Evolutionary conservation across 495 filamentous ascomycete genomes (phyloP).

Genomic region (Copromyces sp.): DNA sequence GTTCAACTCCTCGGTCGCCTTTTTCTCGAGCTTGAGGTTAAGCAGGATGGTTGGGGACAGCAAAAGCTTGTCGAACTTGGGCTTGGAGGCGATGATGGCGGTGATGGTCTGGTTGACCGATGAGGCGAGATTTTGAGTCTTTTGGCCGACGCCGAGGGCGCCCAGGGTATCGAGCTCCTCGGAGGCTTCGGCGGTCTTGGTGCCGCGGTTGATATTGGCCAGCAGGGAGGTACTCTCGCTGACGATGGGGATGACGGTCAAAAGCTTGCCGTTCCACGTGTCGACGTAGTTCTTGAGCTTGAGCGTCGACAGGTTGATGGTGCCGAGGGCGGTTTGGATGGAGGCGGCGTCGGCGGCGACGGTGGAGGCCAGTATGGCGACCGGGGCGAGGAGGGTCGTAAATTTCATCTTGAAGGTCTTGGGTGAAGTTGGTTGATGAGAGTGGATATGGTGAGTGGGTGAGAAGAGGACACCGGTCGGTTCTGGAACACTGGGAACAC

Average conservation of each 20-base stretch:
- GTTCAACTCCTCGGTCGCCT: constrained; percentile 21
- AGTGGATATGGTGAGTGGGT: background rate
- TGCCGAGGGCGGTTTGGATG: constrained; percentile 20
- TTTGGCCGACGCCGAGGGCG: constrained; percentile 18
- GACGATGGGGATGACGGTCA: constrained; percentile 20
- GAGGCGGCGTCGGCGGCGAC: constrained; percentile 15
- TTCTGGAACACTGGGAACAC: background rate
- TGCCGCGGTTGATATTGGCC: constrained; percentile 20
- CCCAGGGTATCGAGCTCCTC: constrained; percentile 8
- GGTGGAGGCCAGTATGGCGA: constrained; percentile 11
- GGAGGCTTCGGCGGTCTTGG: constrained; percentile 14
- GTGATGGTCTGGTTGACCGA: constrained; percentile 19
- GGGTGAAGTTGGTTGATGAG: background rate
- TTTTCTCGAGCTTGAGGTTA: constrained; percentile 24
- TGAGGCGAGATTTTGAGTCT: constrained; percentile 13
- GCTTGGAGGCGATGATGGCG: constrained; percentile 19
- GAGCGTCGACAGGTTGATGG: constrained; percentile 17
- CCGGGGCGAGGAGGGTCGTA: constrained; percentile 12
- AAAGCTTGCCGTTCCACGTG: constrained; percentile 16
- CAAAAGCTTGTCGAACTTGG: constrained; percentile 23
- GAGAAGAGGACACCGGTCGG: background rate
- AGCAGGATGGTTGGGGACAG: constrained; percentile 24
- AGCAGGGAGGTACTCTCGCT: constrained; percentile 21
- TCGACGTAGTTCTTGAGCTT: constrained; percentile 19
- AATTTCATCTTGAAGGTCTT: constrained; percentile 11